These are phyloP conservation scores for Pseudozyma sp. DNA, from an alignment of 1,284 basidiomycete genomes.

Conservation along the genomic window DNA sequence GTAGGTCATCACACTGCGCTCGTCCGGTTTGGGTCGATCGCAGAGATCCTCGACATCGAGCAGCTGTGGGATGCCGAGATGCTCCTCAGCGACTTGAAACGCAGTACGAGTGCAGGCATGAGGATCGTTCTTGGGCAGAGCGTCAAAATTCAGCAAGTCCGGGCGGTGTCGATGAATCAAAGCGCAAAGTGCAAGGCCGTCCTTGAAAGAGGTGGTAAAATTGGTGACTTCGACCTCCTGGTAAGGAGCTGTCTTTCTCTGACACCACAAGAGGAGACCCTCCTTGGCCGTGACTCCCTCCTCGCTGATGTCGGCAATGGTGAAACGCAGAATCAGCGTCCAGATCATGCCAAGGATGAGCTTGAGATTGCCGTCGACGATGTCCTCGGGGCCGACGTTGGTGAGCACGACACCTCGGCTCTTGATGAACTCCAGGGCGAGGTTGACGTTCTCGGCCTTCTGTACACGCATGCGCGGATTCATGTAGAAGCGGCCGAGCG, in stretches of 20 bases:
- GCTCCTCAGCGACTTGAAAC: conserved; percentile 42
- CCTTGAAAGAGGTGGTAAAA: conserved; percentile 90
- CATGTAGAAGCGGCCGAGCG: conserved; percentile 89
- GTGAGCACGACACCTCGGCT: conserved; percentile 94
- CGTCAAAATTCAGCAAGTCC: conserved; percentile 89
- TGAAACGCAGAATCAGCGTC: conserved; percentile 89
- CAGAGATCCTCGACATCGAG: conserved; percentile 97
- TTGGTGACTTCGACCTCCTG: conserved; percentile 91
- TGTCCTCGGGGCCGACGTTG: conserved; percentile 97
- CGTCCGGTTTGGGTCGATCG: conserved; percentile 86
- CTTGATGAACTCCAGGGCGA: conserved; percentile 93
- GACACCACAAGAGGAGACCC: conserved; percentile 93
- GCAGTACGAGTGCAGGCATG: conserved; percentile 53
- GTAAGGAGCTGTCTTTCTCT: conserved; percentile 92
- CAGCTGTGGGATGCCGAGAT: conserved; percentile 76
- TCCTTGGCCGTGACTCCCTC: conserved; percentile 97
- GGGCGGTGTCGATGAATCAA: conserved; percentile 96
- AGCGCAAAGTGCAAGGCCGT: conserved; percentile 94
- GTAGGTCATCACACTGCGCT: conserved; percentile 94
- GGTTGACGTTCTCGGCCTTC: conserved; percentile 97
- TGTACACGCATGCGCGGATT: conserved; percentile 91
- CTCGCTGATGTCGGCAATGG: conserved; percentile 97
- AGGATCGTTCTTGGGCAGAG: conserved; percentile 75
- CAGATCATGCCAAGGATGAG: conserved; percentile 99
- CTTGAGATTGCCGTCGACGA: conserved; percentile 96